These are phyloP conservation scores for Simplicillium sp. DNA, from an alignment of 2,329 filamentous ascomycete species.

Conservation along the genomic window DNA sequence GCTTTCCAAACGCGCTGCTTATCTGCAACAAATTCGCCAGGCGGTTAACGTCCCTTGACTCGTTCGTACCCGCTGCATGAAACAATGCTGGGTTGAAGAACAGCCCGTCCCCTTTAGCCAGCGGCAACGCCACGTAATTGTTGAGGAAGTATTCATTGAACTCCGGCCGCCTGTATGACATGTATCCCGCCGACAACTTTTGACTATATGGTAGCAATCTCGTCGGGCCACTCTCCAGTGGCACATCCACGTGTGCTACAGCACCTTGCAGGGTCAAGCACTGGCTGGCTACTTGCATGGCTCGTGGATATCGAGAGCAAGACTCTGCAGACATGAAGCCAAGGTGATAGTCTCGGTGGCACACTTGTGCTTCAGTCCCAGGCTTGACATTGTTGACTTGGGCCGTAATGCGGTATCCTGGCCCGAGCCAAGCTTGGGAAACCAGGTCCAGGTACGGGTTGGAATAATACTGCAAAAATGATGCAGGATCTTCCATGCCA, in stretches of 20 bases:
- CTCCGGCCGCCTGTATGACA: slow-evolving; percentile 43
- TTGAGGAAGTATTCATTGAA: slow-evolving; percentile 45
- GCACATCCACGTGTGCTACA: slow-evolving; percentile 53
- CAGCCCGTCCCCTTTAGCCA: slow-evolving; percentile 47
- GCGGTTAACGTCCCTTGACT: slow-evolving; percentile 34
- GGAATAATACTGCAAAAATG: slow-evolving; percentile 48
- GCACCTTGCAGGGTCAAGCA: slow-evolving; percentile 54
- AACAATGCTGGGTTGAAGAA: slow-evolving; percentile 57
- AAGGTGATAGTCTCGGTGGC: slow-evolving; percentile 55
- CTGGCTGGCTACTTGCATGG: slow-evolving; percentile 43
- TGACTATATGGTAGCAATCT: slow-evolving; percentile 53
- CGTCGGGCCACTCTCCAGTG: slow-evolving; percentile 47
- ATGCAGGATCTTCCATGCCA: slow-evolving; percentile 36
- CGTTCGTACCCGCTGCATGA: slow-evolving; percentile 53
- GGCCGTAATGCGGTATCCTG: slow-evolving; percentile 48
- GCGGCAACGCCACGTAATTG: slow-evolving; percentile 40
- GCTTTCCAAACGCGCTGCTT: slow-evolving; percentile 51
- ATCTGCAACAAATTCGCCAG: slow-evolving; percentile 55
- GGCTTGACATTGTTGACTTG: slow-evolving; percentile 56
- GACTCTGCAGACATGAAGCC: slow-evolving; percentile 46
- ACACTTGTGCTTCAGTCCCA: slow-evolving; percentile 45
- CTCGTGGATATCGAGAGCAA: slow-evolving; percentile 37
- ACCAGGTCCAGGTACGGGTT: slow-evolving; percentile 48
- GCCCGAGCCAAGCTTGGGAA: slow-evolving; percentile 48
- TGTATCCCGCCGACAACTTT: slow-evolving; percentile 43